These are phyloP conservation scores for Globisporangium perplexum DNA, from an alignment of 352 stramenopile species.

Conservation along the genomic window DNA sequence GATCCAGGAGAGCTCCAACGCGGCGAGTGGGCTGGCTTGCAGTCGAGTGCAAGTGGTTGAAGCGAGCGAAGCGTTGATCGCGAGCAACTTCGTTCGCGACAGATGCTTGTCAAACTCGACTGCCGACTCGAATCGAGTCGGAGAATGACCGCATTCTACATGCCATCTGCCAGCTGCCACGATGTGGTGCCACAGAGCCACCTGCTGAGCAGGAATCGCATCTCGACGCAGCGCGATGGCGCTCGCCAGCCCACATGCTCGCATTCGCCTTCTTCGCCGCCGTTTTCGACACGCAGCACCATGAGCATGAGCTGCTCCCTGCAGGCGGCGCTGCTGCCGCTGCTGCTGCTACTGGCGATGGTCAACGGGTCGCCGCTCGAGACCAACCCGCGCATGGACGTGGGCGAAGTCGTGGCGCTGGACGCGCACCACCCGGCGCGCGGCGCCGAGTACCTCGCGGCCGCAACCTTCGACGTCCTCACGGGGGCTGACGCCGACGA, in stretches of 20 bases:
- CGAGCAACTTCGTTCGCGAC: neutral
- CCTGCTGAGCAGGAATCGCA: neutral
- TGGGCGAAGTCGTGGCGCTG: slow-evolving; percentile 22
- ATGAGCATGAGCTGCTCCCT: neutral
- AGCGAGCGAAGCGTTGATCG: no score
- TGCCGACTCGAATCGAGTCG: neutral
- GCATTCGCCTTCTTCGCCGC: neutral
- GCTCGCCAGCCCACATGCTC: no score
- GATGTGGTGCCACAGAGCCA: neutral
- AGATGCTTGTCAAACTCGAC: neutral
- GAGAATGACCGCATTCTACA: neutral
- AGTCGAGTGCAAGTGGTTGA: no score
- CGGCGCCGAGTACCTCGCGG: slow-evolving; percentile 14
- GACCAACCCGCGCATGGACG: slow-evolving; percentile 18
- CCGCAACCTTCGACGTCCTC: slow-evolving; percentile 18
- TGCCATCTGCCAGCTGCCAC: neutral
- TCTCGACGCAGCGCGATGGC: neutral
- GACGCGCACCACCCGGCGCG: slow-evolving; percentile 23
- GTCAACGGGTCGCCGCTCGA: slow-evolving; percentile 14
- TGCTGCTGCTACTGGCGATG: neutral
- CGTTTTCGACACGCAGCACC: neutral
- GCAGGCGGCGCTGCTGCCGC: neutral
- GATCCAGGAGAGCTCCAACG: neutral
- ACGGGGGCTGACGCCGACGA: slow-evolving; percentile 9
- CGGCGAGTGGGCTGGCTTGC: neutral